These are phyloP conservation scores for Ploettnerulaceae sp. DNA, from an alignment of 2,329 filamentous ascomycete species.

Conservation along the genomic window DNA sequence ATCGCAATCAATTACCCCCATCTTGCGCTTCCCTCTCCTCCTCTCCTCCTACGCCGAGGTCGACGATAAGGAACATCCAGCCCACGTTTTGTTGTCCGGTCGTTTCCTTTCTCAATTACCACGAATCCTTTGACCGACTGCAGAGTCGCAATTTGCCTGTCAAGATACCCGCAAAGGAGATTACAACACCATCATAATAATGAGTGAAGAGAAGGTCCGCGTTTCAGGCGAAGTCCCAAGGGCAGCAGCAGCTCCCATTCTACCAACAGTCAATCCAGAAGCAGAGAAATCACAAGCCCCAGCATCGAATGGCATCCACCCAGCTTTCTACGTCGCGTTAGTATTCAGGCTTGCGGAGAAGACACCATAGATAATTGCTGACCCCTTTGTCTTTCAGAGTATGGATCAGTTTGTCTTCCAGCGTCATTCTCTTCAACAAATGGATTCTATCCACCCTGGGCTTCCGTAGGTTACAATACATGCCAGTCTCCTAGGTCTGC, in stretches of 20 bases:
- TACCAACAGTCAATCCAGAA: conserved; percentile 71
- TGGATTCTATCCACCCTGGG: conserved; percentile 84
- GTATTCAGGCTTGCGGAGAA: conserved; percentile 28
- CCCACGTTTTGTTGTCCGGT: conserved; percentile 10
- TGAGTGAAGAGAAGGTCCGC: conserved; percentile 78
- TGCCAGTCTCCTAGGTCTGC: conserved; percentile 12
- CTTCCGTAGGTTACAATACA: conserved; percentile 58
- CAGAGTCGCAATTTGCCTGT: conserved; percentile 12
- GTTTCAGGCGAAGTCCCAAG: conserved; percentile 72
- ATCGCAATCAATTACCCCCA: no score
- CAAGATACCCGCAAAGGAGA: background rate
- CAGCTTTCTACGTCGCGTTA: conserved; percentile 69
- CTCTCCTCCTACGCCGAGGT: conserved; percentile 3
- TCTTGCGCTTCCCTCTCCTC: background rate
- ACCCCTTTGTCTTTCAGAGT: conserved; percentile 48
- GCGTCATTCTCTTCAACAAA: conserved; percentile 99
- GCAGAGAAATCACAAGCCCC: conserved; percentile 62
- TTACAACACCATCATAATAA: conserved; percentile 36
- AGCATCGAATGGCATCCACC: conserved; percentile 46
- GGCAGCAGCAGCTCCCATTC: conserved; percentile 51
- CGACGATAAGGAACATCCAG: conserved; percentile 7
- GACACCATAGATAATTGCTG: conserved; percentile 12
- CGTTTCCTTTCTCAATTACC: conserved; percentile 11
- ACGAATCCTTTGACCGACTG: conserved; percentile 18
- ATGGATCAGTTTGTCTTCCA: conserved; percentile 91